A percentile compares a stretch with the other conserved stretches of the same genome.
Conservation (phyloP, 148 eudicot genomes). For the Nepenthes gracilis region DNA sequence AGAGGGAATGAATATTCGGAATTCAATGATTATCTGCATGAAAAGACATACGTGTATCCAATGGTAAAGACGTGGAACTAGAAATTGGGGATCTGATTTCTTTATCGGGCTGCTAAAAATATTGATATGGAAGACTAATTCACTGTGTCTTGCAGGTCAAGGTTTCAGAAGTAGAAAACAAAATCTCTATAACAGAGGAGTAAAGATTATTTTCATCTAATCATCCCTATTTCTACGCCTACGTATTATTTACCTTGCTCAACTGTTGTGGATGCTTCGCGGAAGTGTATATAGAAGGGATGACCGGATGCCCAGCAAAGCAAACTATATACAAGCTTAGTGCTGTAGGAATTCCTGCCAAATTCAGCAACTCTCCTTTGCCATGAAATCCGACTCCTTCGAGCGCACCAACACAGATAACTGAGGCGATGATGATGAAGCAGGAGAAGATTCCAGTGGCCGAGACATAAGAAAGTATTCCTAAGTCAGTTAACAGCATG, state of each 20-base stretch:
- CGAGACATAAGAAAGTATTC: slow-evolving; percentile 20
- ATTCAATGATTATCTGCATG: background rate
- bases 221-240: no score
- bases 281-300: slow-evolving; percentile 24
- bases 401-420: slow-evolving; percentile 13
- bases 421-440: slow-evolving; percentile 14
- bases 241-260: slow-evolving; percentile 12
- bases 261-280: slow-evolving; percentile 15
- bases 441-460: slow-evolving; percentile 28
- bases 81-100: no score
- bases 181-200: no score
- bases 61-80: background rate
- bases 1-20: background rate
- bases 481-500: slow-evolving; percentile 18
- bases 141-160: no score
- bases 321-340: slow-evolving; percentile 24
- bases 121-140: no score
- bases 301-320: slow-evolving; percentile 25
- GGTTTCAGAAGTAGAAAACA: no score
- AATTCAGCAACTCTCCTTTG: slow-evolving; percentile 7
- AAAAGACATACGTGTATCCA: background rate
- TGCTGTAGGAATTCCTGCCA: slow-evolving; percentile 15
- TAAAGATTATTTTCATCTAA: no score
- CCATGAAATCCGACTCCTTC: slow-evolving; percentile 17
- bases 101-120: no score